Evolutionary conservation across 805 yeast genomes (phyloP), one percentile per base, ranked within the genome.

Genomic region (Kuraishia borneana): DNA sequence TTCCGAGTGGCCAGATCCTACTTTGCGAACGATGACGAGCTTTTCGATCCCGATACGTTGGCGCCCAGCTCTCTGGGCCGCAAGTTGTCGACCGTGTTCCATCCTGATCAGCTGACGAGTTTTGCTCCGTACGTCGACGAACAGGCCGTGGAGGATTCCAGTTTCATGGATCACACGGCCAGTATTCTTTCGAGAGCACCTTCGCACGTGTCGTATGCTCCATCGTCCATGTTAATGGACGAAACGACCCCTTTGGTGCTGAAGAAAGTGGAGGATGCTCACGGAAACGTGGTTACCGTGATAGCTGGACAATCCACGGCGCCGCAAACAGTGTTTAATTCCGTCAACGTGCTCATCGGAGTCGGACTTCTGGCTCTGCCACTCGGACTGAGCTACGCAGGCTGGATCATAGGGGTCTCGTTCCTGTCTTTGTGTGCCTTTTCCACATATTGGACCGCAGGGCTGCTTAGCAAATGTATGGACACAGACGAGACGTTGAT

Each of bases 271-370:
- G 92, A 83, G 49, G 80, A 76, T 36, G 58, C 65, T 36, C 76
- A 77, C 42, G 94, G 94, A 5, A 71, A 74, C 37, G 60, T 76
- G 3, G 68, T 80, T 28, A 78, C 88, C 2, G 74, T 82, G 39
- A 59, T 80, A 33, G 82, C 80, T 2, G 94, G 95, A 27, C 85
- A 81, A 51, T 82, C 94, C 3, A 78, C 84, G 0, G 79, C 76
- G 8, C 77, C 80, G 2, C 84, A 78, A 47, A 77, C 85, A 0
- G 58, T 75, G 13, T 74, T 78, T 58, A 77, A 77, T 48, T 68
- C 80, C 10, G 69, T 78, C 36, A 78, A 78, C 47, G 73, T 73
- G 7, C 60, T 78, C 33, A 73, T 78, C 35, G 85, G 85, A 12
- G 75, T 78, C 34, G 85, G 84, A 1, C 58, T 78, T 37, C 60